phyloP scores from a whole-genome alignment of 495 filamentous ascomycete genomes.

The Trichoderma reesei region DNA sequence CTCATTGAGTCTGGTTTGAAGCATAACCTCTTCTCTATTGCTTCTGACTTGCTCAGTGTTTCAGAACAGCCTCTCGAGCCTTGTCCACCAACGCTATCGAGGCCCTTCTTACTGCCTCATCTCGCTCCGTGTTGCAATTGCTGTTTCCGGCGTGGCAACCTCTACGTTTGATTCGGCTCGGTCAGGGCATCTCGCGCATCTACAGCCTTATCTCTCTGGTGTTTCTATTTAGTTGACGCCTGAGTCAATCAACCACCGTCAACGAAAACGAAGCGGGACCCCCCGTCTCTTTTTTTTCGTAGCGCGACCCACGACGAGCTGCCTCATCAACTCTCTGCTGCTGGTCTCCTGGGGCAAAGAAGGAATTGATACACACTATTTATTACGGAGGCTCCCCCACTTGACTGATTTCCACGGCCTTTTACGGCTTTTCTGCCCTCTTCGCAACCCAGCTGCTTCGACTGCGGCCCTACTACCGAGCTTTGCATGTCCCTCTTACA shows the following conservation, averaged over 20 bases:
- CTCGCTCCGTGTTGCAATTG: neutral
- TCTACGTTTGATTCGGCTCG: neutral
- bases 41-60: neutral
- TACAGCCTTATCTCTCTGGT: neutral
- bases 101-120: neutral
- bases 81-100: neutral
- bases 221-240: neutral
- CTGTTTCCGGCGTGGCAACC: neutral
- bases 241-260: neutral
- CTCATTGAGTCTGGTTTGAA: neutral
- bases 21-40: neutral
- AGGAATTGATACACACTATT: neutral
- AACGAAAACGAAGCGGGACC: neutral
- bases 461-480: neutral
- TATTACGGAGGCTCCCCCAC: neutral
- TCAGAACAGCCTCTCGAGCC: neutral
- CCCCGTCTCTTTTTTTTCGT: neutral
- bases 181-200: neutral
- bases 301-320: neutral
- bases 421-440: neutral
- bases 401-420: neutral
- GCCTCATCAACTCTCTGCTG: too few species aligned
- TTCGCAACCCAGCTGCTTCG: neutral
- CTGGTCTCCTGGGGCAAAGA: too few species aligned
- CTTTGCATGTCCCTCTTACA: slow-evolving; percentile 4